Evolutionary conservation across 2,329 filamentous ascomycete species (phyloP).

Genomic region (Ceratocystis lukuohia): DNA sequence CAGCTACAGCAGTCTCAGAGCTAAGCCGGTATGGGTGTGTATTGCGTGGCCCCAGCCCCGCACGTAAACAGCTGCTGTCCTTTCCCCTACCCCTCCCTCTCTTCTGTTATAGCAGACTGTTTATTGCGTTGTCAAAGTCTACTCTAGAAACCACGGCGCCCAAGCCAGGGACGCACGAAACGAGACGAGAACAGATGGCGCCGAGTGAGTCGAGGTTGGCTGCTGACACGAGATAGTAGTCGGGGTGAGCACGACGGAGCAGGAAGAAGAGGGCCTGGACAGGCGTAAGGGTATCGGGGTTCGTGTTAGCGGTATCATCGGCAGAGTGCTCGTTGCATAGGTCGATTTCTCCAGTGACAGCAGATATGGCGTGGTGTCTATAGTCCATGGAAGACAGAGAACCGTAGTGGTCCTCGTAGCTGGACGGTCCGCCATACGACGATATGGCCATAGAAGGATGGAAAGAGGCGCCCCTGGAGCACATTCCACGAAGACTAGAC

Average conservation of each 20-base stretch:
- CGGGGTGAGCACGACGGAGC: constrained; percentile 23
- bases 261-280: constrained; percentile 45
- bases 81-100: not conserved
- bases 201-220: not conserved
- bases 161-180: not conserved
- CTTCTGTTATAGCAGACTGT: not conserved
- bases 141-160: not conserved
- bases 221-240: not conserved
- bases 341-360: not conserved
- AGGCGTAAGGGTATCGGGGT: constrained; percentile 33
- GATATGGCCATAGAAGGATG: not conserved
- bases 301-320: not conserved
- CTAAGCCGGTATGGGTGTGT: not conserved
- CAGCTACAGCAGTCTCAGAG: not conserved
- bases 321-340: constrained; percentile 4
- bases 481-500: not conserved
- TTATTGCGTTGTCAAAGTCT: not conserved
- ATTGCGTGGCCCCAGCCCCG: not conserved
- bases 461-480: not conserved
- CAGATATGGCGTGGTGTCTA: not conserved
- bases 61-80: not conserved
- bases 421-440: not conserved
- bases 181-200: not conserved
- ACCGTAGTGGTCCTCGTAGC: not conserved
- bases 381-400: not conserved